Evolutionary conservation across 2,329 filamentous ascomycete species (phyloP).

Genomic region (Alternaria arbusti): DNA sequence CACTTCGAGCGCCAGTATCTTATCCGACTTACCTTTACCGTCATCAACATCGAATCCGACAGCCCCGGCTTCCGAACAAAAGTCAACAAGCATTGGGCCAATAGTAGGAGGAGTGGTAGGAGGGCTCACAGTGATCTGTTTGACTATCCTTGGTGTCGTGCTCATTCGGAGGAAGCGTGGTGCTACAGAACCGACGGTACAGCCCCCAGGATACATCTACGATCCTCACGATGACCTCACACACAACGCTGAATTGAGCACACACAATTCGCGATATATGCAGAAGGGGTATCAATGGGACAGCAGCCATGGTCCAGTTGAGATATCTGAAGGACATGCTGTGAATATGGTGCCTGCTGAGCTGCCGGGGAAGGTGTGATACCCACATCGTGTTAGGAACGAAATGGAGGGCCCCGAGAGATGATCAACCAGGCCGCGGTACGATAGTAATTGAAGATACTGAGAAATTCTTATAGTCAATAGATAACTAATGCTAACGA

Average conservation of each 20-base stretch:
- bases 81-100: conserved; percentile 9
- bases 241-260: not conserved
- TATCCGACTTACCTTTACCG: not conserved
- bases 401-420: too few species aligned
- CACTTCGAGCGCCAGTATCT: not conserved
- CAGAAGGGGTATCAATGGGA: conserved; percentile 7
- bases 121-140: conserved; percentile 12
- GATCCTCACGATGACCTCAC: not conserved
- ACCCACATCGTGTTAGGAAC: too few species aligned
- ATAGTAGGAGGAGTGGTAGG: conserved; percentile 15
- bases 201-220: conserved; percentile 5
- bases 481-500: too few species aligned
- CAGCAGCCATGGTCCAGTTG: conserved; percentile 10
- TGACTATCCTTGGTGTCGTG: conserved; percentile 13
- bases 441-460: too few species aligned
- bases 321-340: conserved; percentile 11
- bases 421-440: too few species aligned
- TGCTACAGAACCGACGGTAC: not conserved
- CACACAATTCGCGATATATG: too few species aligned
- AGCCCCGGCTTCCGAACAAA: not conserved
- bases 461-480: too few species aligned
- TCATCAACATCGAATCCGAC: not conserved
- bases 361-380: too few species aligned
- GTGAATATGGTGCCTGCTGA: conserved; percentile 13
- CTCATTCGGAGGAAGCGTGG: conserved; percentile 17